Evolutionary conservation across 2,329 filamentous ascomycete genomes (phyloP).

Genomic region (Cercospora zeae-maydis): DNA sequence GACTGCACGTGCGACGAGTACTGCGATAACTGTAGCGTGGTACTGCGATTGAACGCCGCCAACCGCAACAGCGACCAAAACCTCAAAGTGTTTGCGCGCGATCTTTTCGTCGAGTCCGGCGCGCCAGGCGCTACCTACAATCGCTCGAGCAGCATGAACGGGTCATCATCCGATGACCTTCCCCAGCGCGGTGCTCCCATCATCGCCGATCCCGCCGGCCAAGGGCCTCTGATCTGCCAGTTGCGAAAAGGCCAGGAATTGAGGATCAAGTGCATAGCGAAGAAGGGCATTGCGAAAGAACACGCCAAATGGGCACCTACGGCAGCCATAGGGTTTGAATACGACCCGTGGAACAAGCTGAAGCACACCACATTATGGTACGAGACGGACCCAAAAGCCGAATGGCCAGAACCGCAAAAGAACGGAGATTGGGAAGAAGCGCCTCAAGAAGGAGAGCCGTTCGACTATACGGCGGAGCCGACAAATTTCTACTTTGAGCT

Average conservation of each 20-base stretch:
- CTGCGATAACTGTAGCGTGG: conserved; percentile 88
- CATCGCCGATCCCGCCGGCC: conserved; percentile 74
- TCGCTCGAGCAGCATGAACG: conserved; percentile 54
- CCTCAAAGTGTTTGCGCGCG: conserved; percentile 90
- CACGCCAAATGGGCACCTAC: conserved; percentile 97
- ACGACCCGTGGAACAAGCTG: conserved; percentile 95
- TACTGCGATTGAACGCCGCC: conserved; percentile 71
- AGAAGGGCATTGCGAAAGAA: conserved; percentile 98
- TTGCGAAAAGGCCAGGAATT: conserved; percentile 85
- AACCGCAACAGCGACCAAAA: conserved; percentile 73
- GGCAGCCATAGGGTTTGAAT: conserved; percentile 91
- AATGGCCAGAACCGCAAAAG: conserved; percentile 37
- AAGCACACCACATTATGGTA: conserved; percentile 93
- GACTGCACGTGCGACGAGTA: conserved; percentile 97
- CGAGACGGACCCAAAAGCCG: conserved; percentile 60
- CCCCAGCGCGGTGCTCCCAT: conserved; percentile 64
- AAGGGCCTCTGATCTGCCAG: conserved; percentile 85
- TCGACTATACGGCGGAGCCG: conserved; percentile 86
- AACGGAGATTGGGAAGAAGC: conserved; percentile 78
- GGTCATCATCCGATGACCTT: conserved; percentile 65
- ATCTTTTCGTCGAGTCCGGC: conserved; percentile 62
- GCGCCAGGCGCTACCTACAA: conserved; percentile 65
- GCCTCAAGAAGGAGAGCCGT: conserved; percentile 75
- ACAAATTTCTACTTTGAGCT: conserved; percentile 84
- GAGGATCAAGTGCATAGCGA: conserved; percentile 85